Base-by-base conservation (phyloP, 495 filamentous ascomycete genomes). In the Penicillium atrosanguineum region DNA sequence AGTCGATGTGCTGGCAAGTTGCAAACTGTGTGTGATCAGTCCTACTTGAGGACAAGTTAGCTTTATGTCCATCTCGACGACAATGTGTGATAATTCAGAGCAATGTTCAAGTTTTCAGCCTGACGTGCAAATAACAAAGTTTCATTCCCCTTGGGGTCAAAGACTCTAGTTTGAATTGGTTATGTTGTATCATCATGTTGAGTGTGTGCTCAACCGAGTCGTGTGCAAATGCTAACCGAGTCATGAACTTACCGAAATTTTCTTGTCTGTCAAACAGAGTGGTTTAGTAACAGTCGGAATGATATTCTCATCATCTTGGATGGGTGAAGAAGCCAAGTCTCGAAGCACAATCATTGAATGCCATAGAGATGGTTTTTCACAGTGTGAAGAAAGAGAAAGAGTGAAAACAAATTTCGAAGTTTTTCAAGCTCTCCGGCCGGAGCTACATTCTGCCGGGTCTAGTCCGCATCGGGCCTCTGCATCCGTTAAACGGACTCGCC, bases 121-220 rank as follows among this genome's bases (percentile, higher is more conserved):
- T 97, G 93, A 97, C 93, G 93, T 97, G 87, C 86, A 86, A 89
- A 90, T 67, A 87, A 84, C 76, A 65, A 72, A 87, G 87, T 93
- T 96, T 94, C 95, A 90, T 83, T 87, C 87, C 78, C 78, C 65
- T 69, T 79, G 31, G 55, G 89, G 88, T 97, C 93, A 97, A 97
- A 97, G 93, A 97, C 93, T 97, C 93, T 97, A 97, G 93, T 97
- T 97, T 92, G 89, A 87, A 71, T 59, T 72, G 91, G 93, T 88
- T 91, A 82, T 84, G 80, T 77, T 38, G 77, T 84, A 78, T 87
- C 86, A 88, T 87, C 85, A 86, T 72, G 20, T 53, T 54, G 68
- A 56, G 64, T 58, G 55, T 55, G 46, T 47, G 28, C 38, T 40
- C 38, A 40, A 40, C 38, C 37, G 28, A 56, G 28, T 29, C 56